Evolutionary conservation across 2,329 filamentous ascomycete species (phyloP), one percentile per base, ranked within the genome.

Genomic region (Monosporascus sp.): DNA sequence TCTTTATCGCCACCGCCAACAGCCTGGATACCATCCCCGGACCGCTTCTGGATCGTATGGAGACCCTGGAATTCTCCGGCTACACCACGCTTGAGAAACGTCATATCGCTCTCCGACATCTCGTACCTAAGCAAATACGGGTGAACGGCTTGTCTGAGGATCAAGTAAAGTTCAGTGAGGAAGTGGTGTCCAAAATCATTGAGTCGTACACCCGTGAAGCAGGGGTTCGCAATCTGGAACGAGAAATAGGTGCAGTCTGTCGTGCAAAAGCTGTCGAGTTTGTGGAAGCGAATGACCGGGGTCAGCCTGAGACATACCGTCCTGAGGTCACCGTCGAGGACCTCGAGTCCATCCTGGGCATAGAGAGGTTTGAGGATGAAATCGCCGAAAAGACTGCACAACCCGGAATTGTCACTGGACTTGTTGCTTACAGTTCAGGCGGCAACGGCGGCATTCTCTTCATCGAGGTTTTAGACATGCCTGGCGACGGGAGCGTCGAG

Each of bases 391-490:
- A 89, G 65, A 83, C 83, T 68, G 79, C 82, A 60, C 85, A 91
- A 18, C 93, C 94, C 1, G 94, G 94, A 52, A 89, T 99, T 52
- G 93, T 99, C 38, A 99, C 94, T 0, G 94, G 94, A 15, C 85
- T 99, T 34, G 94, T 99, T 17, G 94, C 94, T 8, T 99, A 97
- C 74, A 90, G 87, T 65, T 88, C 87, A 4, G 93, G 94, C 48
- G 91, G 91, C 47, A 93, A 97, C 69, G 94, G 94, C 57, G 92
- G 89, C 66, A 99, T 99, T 64, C 80, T 99, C 52, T 99, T 99
- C 77, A 99, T 99, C 63, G 94, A 99, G 72, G 90, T 97, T 45
- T 90, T 93, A 11, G 92, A 96, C 67, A 97, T 97, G 91, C 94
- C 94, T 0, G 94, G 94, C 44, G 86, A 83, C 52, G 94, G 94